These are phyloP conservation scores for Triticum timopheevii DNA, from an alignment of 176 grass and related monocot species.

Conservation along the genomic window DNA sequence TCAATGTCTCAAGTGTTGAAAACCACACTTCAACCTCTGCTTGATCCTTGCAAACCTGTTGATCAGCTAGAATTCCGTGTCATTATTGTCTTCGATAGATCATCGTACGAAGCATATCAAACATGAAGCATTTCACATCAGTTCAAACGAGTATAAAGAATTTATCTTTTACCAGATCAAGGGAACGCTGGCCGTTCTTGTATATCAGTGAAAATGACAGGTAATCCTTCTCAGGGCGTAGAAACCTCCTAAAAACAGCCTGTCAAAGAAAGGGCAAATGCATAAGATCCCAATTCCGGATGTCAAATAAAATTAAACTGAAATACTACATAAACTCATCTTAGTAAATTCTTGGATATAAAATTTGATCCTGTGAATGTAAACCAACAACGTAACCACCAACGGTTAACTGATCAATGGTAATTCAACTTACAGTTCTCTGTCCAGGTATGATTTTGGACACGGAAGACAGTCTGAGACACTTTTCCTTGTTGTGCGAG, in stretches of 20 bases:
- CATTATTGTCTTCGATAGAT: not conserved
- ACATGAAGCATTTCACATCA: conserved; percentile 23
- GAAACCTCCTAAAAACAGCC: conserved; percentile 87
- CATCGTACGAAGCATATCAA: conserved; percentile 17
- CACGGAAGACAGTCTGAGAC: conserved; percentile 63
- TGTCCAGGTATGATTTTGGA: conserved; percentile 84
- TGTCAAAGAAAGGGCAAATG: conserved; percentile 29
- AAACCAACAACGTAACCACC: conserved; percentile 11
- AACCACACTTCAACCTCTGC: conserved; percentile 90
- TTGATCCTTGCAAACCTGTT: conserved; percentile 98
- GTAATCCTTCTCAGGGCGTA: conserved; percentile 93
- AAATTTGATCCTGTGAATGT: not conserved
- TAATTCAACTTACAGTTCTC: conserved; percentile 77
- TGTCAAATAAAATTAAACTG: conserved; percentile 1
- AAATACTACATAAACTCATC: not conserved
- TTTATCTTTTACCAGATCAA: conserved; percentile 84
- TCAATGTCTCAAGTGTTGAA: conserved; percentile 61
- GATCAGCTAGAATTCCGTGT: conserved; percentile 10
- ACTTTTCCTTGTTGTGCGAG: conserved; percentile 85
- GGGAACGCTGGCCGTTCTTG: conserved; percentile 84
- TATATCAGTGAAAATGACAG: conserved; percentile 96
- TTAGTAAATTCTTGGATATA: not conserved
- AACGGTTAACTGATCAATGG: not conserved
- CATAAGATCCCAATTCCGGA: conserved; percentile 22
- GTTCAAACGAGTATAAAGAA: conserved; percentile 5